phyloP scores from a whole-genome alignment of 129 eudicot genomes.

The Saussurea involucrata region DNA sequence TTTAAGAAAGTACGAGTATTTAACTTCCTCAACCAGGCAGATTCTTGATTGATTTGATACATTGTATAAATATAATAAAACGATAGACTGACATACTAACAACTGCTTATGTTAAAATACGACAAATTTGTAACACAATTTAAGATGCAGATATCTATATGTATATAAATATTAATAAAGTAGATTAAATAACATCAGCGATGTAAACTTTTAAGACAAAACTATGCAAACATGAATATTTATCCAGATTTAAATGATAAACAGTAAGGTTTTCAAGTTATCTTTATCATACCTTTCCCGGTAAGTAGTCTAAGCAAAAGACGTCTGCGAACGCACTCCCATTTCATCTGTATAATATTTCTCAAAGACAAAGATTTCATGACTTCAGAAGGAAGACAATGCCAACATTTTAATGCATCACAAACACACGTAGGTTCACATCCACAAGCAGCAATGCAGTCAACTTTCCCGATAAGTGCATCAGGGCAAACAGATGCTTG shows the following conservation, averaged over 20 bases:
- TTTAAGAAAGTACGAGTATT: neutral
- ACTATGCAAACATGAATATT: neutral
- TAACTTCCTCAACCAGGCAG: neutral
- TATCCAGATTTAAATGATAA: neutral
- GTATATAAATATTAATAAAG: neutral
- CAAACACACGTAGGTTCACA: slow-evolving; percentile 35
- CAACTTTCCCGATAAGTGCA: slow-evolving; percentile 18
- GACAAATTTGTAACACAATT: neutral
- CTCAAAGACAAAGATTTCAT: slow-evolving; percentile 34
- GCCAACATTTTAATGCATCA: slow-evolving; percentile 58
- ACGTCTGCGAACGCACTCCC: slow-evolving; percentile 81
- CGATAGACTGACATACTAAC: neutral
- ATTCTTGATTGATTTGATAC: slow-evolving; percentile 7
- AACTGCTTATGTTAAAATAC: neutral
- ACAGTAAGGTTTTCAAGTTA: slow-evolving; percentile 5
- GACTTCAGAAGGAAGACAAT: slow-evolving; percentile 57
- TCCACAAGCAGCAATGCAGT: slow-evolving; percentile 19
- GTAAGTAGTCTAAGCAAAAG: slow-evolving; percentile 50
- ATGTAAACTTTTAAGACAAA: neutral
- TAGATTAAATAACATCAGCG: neutral
- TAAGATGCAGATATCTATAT: neutral
- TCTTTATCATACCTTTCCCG: slow-evolving; percentile 52
- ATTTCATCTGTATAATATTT: slow-evolving; percentile 50
- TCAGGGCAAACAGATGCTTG: slow-evolving; percentile 12
- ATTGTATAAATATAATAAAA: neutral